phyloP scores from a whole-genome alignment of 2,329 filamentous ascomycete species.

The Juglanconis juglandina region DNA sequence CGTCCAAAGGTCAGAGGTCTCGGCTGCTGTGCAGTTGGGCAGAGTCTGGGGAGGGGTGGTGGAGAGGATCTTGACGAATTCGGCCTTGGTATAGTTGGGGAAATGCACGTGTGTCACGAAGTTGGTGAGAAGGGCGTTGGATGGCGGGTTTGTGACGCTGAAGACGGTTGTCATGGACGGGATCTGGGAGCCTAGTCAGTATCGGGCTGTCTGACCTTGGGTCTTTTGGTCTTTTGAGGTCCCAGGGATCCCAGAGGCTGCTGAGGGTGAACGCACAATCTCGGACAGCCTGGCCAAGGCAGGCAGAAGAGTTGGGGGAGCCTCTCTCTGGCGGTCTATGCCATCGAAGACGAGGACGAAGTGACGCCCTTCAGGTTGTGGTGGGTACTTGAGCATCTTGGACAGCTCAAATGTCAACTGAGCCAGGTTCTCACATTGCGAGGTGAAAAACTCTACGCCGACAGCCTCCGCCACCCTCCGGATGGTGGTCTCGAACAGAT shows the following conservation, averaged over 20 bases:
- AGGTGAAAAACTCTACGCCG: conserved; percentile 25
- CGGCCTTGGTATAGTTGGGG: conserved; percentile 74
- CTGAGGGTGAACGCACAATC: conserved; percentile 50
- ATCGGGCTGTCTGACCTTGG: not conserved
- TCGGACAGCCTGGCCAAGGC: conserved; percentile 80
- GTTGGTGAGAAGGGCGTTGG: conserved; percentile 65
- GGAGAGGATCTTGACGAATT: conserved; percentile 76
- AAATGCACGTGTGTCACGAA: conserved; percentile 78
- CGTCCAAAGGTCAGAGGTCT: conserved; percentile 69
- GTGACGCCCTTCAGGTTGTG: conserved; percentile 41
- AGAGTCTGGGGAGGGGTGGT: conserved; percentile 41
- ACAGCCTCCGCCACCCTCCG: conserved; percentile 55
- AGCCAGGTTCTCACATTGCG: conserved; percentile 75
- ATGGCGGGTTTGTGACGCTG: conserved; percentile 68
- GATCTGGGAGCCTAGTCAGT: conserved; percentile 52
- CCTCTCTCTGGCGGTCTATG: conserved; percentile 80
- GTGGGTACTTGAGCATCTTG: conserved; percentile 52
- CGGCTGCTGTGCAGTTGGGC: conserved; percentile 48
- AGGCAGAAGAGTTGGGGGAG: conserved; percentile 72
- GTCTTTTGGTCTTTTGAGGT: too few species aligned
- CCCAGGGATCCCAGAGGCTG: too few species aligned
- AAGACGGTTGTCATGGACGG: conserved; percentile 74
- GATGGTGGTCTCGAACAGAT: conserved; percentile 71
- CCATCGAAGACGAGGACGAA: conserved; percentile 86
- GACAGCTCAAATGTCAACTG: conserved; percentile 71